Conservation (phyloP, 2,329 filamentous ascomycete species). For the Fusarium floridanum region DNA sequence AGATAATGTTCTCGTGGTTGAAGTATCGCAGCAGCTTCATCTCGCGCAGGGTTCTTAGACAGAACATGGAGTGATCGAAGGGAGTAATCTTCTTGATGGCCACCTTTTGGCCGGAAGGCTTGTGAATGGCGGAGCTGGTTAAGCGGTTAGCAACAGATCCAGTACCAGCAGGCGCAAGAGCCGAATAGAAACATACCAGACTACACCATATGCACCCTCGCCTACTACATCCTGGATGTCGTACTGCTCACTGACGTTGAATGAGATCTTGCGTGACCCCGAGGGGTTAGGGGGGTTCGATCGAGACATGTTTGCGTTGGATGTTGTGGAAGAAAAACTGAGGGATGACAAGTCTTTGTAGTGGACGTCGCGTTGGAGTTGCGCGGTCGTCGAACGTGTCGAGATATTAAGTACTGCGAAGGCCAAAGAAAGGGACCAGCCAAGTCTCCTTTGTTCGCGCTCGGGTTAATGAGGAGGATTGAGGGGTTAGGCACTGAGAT, state of each 20-base stretch:
- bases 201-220: slow-evolving; percentile 97
- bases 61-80: slow-evolving; percentile 99
- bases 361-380: slow-evolving; percentile 14
- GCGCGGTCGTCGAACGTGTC: slow-evolving; percentile 26
- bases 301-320: slow-evolving; percentile 62
- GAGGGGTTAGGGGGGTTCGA: slow-evolving; percentile 68
- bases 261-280: slow-evolving; percentile 93
- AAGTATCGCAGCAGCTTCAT: slow-evolving; percentile 99
- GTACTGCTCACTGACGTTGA: slow-evolving; percentile 99
- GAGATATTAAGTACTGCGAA: slow-evolving; percentile 17
- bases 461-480: slow-evolving; percentile 39
- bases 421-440: slow-evolving; percentile 41
- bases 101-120: slow-evolving; percentile 97
- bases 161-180: neutral
- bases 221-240: slow-evolving; percentile 99
- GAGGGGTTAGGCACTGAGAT: slow-evolving; percentile 36
- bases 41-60: slow-evolving; percentile 93
- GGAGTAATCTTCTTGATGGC: slow-evolving; percentile 99
- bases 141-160: slow-evolving; percentile 2
- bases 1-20: slow-evolving; percentile 99
- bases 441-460: slow-evolving; percentile 44
- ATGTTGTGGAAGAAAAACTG: slow-evolving; percentile 6
- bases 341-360: slow-evolving; percentile 6
- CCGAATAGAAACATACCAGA: slow-evolving; percentile 77
- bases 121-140: slow-evolving; percentile 91